phyloP scores from a whole-genome alignment of 306 rosid genomes.

The Ochetophila trinervis region DNA sequence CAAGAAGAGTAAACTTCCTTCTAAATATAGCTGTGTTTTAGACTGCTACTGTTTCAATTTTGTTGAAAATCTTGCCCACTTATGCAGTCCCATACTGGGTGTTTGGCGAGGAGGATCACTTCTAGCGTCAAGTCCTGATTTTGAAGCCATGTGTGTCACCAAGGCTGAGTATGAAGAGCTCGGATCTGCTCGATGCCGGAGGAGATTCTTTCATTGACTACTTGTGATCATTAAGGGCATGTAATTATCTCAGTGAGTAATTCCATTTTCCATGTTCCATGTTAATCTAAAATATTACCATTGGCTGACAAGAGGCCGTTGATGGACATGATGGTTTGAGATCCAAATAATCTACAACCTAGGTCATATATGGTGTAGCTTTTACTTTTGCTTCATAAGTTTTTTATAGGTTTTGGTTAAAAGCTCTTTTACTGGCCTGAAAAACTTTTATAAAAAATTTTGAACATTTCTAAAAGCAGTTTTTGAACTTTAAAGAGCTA shows the following conservation, averaged over 20 bases:
- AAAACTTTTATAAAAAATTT: too few relatives aligned
- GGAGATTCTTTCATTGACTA: slow-evolving; percentile 66
- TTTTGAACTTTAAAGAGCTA: too few relatives aligned
- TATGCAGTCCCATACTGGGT: slow-evolving; percentile 69
- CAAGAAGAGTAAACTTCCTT: slow-evolving; percentile 72
- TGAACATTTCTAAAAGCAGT: too few relatives aligned
- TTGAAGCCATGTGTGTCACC: slow-evolving; percentile 89
- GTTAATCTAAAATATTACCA: neutral
- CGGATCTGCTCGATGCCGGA: slow-evolving; percentile 94
- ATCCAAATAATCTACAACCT: too few relatives aligned
- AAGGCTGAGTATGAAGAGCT: slow-evolving; percentile 96
- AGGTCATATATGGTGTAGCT: too few relatives aligned
- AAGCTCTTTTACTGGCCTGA: too few relatives aligned
- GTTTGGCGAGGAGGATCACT: slow-evolving; percentile 96
- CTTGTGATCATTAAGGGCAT: slow-evolving; percentile 7
- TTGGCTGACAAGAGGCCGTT: too few relatives aligned
- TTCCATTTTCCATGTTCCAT: neutral
- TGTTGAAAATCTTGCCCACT: slow-evolving; percentile 12
- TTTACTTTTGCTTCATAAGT: too few relatives aligned
- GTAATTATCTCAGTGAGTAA: neutral
- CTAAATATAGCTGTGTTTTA: neutral
- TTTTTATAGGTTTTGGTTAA: too few relatives aligned
- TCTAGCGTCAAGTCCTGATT: slow-evolving; percentile 89
- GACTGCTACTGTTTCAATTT: slow-evolving; percentile 5
- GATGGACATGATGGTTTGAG: too few relatives aligned